Evolutionary conservation across 768 basidiomycete species (phyloP).

Genomic region (Podaxis carcinomalis): DNA sequence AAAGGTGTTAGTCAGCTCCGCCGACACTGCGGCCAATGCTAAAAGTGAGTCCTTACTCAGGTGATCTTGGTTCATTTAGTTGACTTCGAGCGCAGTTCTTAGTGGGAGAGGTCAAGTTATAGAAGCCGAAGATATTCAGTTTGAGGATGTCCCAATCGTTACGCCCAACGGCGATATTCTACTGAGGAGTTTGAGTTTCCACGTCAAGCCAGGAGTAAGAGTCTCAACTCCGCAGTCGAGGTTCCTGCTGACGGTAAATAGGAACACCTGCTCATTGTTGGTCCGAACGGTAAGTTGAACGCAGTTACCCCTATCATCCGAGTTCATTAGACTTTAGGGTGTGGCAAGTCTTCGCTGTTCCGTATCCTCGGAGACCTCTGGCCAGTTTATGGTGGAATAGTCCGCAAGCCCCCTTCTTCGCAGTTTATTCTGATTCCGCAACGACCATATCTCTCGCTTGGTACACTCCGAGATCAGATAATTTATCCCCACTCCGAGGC

Average conservation of each 20-base stretch:
- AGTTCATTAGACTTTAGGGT: conserved; percentile 39
- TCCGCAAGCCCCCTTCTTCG: conserved; percentile 83
- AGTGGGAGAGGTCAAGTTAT: conserved; percentile 74
- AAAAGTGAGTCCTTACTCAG: conserved; percentile 47
- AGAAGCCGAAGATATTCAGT: conserved; percentile 85
- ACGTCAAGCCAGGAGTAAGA: conserved; percentile 79
- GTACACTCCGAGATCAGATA: conserved; percentile 93
- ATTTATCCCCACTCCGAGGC: conserved; percentile 87
- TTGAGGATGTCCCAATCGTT: conserved; percentile 91
- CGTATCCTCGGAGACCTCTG: conserved; percentile 96
- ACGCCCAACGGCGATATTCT: conserved; percentile 95
- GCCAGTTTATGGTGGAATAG: conserved; percentile 79
- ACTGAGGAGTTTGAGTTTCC: conserved; percentile 80
- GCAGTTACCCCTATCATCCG: background rate
- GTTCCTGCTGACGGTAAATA: conserved; percentile 23
- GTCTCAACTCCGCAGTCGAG: background rate
- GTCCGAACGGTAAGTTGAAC: conserved; percentile 71
- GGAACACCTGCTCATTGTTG: conserved; percentile 92
- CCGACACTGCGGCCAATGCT: conserved; percentile 67
- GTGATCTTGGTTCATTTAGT: background rate
- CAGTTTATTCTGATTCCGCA: conserved; percentile 96
- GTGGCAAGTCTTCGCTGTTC: conserved; percentile 89
- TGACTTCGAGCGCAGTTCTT: conserved; percentile 48
- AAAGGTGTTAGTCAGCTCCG: conserved; percentile 80
- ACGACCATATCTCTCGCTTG: conserved; percentile 89